Evolutionary conservation across 768 basidiomycete species (phyloP), one percentile per base, ranked within the genome.

Genomic region (Cystobasidium ongulense): DNA sequence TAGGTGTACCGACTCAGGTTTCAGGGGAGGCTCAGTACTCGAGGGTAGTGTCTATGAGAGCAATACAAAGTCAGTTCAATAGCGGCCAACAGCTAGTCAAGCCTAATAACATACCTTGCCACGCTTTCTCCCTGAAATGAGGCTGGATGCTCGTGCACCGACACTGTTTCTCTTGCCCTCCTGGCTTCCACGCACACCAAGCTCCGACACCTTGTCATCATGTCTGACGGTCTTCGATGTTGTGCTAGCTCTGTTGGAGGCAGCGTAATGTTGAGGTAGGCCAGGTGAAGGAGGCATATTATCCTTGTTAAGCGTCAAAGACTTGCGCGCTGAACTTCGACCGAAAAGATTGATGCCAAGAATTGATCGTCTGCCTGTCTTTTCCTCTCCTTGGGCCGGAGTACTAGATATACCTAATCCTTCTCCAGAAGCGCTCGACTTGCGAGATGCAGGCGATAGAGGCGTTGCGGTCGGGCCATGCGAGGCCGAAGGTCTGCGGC

Each of bases 41-140:
- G 92, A 93, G 41, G 50, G 75, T 59, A 91, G 80, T 15, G 91
- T 94, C 92, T 93, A 80, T 43, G 43, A 63, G 71, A 10, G 57
- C 25, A 31, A 46, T 27, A 1, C 3, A 18, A 38, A 74, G 23
- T 54, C 73, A 70, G 41, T 53, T n/a, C 11, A 71, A 73, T 27
- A 65, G 59, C 36, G 0, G 61, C n/a, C 7, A 8, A 7, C 11
- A 13, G 27, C 11, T 27, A 11, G 13, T 59, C 57, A 27, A 27
- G 57, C 33, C 11, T 15, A 5, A 11, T 35, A 59, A 54, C 53
- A 54, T 78, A 93, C 92, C 87, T 95, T 94, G 81, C 92, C 93
- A 64, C 92, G 85, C 80, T 89, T 92, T 79, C 92, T 85, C 39
- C 90, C 90, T 85, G 46, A 50, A 21, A 94, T 91, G 72, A 93